A percentile compares a stretch with the other conserved stretches of the same genome.
These are phyloP conservation scores for Diplodia seriata DNA, from an alignment of 2,329 filamentous ascomycete species.

Conservation along the genomic window DNA sequence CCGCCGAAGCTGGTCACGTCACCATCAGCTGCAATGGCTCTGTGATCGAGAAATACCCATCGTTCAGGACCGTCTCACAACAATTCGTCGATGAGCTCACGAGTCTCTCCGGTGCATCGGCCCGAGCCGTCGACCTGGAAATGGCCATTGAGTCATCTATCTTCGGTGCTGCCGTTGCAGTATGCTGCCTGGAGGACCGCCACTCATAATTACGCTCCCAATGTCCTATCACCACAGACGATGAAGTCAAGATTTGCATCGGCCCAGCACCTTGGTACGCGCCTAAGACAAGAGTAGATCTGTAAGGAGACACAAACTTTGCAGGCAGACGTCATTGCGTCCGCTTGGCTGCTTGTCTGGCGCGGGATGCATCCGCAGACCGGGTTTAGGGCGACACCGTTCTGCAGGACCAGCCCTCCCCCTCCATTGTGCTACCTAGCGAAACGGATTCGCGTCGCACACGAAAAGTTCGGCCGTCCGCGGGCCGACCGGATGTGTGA, in stretches of 20 bases:
- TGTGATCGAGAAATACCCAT: conserved; percentile 79
- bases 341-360: conserved; percentile 22
- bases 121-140: conserved; percentile 61
- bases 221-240: not conserved
- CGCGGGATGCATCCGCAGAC: conserved; percentile 25
- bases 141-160: conserved; percentile 77
- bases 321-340: conserved; percentile 20
- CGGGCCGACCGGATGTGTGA: not conserved
- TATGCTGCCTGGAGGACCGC: conserved; percentile 46
- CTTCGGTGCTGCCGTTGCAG: conserved; percentile 75
- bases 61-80: conserved; percentile 69
- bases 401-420: conserved; percentile 28
- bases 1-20: conserved; percentile 45
- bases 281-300: conserved; percentile 20
- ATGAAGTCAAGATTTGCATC: conserved; percentile 21
- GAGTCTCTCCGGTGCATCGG: conserved; percentile 47
- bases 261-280: conserved; percentile 8
- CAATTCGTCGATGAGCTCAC: conserved; percentile 66
- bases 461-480: not conserved
- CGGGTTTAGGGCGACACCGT: conserved; percentile 21
- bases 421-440: conserved; percentile 20
- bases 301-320: conserved; percentile 19
- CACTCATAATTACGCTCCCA: conserved; percentile 6
- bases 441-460: conserved; percentile 17
- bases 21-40: conserved; percentile 78